Evolutionary conservation across 1,139 yeast genomes (phyloP), one percentile per base, ranked within the genome.

Genomic region (Keqinozyma sinolaborantium): DNA sequence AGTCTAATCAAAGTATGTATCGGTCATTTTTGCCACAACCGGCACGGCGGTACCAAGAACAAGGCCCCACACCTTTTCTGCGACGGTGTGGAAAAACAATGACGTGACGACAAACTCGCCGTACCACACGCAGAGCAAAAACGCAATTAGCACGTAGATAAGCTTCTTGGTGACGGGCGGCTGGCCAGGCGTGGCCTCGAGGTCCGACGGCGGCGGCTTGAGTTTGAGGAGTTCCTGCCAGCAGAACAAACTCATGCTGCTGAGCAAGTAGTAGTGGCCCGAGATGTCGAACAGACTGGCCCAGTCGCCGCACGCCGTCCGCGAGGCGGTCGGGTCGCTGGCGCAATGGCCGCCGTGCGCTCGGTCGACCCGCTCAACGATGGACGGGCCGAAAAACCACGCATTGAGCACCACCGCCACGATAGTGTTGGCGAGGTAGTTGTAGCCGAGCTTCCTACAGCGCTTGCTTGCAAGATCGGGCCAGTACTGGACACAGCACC

Each of bases 241-340:
- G 21, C 21, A 18, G 5, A 74, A 52, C 36, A 73, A 44, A 34
- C 78, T 67, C 26, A 73, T 56, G n/a, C 77, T 70, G 2, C 69
- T 53, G 3, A 79, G 43, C 29, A 79, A 65, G 43, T 75, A 73
- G 37, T 70, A 72, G 49, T 81, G 88, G 0, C 88, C 86, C 16
- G 85, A 78, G 1, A 73, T 53, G 48, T 80, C 86, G 40, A 77
- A 76, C 3, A 82, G 83, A 24, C 75, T 71, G 4, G 50, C 50
- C 83, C 85, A 80, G 16, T 36, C 36, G 2, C 69, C 70, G 14
- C 58, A 55, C 1, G 38, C 37, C 37, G 19, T 34, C 34, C 13
- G 32, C 13, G 26, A 8, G 6, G 32, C 23, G 0, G 24, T 34
- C 4, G 34, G 26, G 4, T 30, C 41, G 1, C 26, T 24, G 3